Evolutionary conservation across 139 green algal species (phyloP).

Genomic region (Micromonas commoda): DNA sequence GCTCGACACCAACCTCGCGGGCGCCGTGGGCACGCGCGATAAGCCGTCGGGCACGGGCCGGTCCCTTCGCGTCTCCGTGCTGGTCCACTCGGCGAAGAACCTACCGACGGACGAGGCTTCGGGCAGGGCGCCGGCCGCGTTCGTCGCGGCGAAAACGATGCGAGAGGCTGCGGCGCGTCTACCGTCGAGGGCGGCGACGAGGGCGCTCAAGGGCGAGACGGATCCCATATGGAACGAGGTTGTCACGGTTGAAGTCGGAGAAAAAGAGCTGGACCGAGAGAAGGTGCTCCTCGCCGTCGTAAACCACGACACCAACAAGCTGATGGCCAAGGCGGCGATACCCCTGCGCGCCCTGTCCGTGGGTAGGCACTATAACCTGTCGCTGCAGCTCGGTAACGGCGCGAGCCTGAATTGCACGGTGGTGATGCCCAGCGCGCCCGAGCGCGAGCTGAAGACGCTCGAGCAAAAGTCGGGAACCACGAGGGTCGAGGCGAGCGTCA

Average conservation of each 20-base stretch:
- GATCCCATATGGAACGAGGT: slow-evolving; percentile 4
- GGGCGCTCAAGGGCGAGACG: neutral
- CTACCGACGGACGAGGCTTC: neutral
- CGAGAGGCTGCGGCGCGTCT: neutral
- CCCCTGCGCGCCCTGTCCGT: neutral
- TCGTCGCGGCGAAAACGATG: slow-evolving; percentile 11
- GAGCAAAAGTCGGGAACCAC: neutral
- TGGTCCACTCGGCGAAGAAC: too few species aligned
- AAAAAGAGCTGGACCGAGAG: neutral
- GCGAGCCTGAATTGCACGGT: neutral
- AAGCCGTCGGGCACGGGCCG: too few species aligned
- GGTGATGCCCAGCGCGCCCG: neutral
- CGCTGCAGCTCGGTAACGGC: neutral
- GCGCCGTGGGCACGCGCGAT: neutral
- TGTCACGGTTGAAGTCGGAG: neutral
- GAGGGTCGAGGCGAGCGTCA: neutral
- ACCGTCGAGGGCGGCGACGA: neutral
- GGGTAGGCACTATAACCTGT: neutral
- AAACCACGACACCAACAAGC: slow-evolving; percentile 4
- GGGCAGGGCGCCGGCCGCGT: neutral
- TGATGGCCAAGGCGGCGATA: neutral
- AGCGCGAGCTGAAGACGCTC: neutral
- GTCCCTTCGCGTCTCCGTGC: too few species aligned
- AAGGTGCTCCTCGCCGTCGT: slow-evolving; percentile 19
- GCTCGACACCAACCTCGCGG: neutral